A percentile compares a stretch with the other conserved stretches of the same genome.
These are phyloP conservation scores for Aspergillus sp. DNA, from an alignment of 2,329 filamentous ascomycete species.

Conservation along the genomic window DNA sequence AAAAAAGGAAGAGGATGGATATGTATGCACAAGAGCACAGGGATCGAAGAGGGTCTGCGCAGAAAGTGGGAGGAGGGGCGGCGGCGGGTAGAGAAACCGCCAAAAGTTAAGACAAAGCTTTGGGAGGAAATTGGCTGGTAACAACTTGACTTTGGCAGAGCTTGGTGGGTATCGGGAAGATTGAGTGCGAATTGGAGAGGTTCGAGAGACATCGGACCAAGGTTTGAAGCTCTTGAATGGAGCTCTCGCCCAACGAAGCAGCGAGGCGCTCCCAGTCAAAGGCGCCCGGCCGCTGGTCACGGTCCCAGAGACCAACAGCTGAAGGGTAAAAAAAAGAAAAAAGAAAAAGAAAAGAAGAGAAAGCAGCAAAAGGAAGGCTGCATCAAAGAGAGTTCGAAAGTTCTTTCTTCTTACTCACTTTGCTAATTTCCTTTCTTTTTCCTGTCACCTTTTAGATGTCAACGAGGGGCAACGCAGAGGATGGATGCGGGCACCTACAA, in stretches of 20 bases:
- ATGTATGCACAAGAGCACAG: constrained; percentile 16
- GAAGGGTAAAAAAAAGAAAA: background rate
- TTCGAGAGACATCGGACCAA: constrained; percentile 16
- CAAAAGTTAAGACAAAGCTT: constrained; percentile 10
- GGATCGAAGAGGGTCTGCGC: constrained; percentile 1
- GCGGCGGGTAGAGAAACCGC: constrained; percentile 25
- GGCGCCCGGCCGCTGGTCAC: constrained; percentile 4
- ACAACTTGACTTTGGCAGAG: constrained; percentile 1
- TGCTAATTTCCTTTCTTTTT: constrained; percentile 2
- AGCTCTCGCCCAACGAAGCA: constrained; percentile 10
- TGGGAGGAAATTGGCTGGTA: constrained; percentile 8
- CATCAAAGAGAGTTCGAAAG: constrained; percentile 6
- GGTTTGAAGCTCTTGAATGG: constrained; percentile 16
- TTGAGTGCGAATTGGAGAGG: constrained; percentile 26
- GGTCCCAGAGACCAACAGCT: background rate
- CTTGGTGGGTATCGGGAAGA: constrained; percentile 22
- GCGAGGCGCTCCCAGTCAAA: background rate
- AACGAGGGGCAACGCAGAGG: constrained; percentile 1
- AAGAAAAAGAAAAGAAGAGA: background rate
- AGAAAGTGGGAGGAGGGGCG: constrained; percentile 16
- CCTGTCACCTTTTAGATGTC: background rate
- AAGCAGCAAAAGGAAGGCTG: constrained; percentile 4
- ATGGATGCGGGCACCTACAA: constrained; percentile 7
- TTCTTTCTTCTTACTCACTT: constrained; percentile 8
- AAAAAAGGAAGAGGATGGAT: background rate